Percentiles rank a stretch among this genome's conserved stretches.
Conservation (phyloP, 768 basidiomycete species). For the Kockovaella imperatae region DNA sequence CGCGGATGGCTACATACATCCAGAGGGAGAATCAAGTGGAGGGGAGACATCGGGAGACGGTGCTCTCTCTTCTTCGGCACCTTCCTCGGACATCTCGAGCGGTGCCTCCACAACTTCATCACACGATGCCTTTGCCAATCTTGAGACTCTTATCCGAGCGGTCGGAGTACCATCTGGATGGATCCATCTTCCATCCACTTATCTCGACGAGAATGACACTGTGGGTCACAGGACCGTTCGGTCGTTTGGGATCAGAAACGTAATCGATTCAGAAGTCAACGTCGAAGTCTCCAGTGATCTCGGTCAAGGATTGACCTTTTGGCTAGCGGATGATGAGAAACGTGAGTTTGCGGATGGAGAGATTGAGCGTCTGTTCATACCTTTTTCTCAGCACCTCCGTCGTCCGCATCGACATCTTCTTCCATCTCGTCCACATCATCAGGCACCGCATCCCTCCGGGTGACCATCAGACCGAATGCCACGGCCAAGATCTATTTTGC, state of each 20-base stretch:
- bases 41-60: background rate
- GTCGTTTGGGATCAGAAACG: conserved; percentile 26
- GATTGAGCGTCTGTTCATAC: too few species aligned
- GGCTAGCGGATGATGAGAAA: conserved; percentile 29
- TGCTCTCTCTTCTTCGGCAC: background rate
- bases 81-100: conserved; percentile 3
- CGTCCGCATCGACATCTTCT: conserved; percentile 24
- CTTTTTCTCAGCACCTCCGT: background rate
- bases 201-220: conserved; percentile 21
- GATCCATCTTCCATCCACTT: conserved; percentile 37
- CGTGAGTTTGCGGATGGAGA: conserved; percentile 15
- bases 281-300: conserved; percentile 28
- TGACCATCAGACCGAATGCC: conserved; percentile 15
- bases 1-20: conserved; percentile 22
- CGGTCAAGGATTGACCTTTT: conserved; percentile 22
- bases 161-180: conserved; percentile 36
- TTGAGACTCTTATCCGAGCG: conserved; percentile 13
- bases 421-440: conserved; percentile 14
- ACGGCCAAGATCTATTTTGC: conserved; percentile 24
- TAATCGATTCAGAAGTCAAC: conserved; percentile 12
- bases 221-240: conserved; percentile 20
- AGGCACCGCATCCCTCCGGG: conserved; percentile 8
- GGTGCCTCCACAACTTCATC: background rate
- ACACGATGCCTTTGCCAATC: background rate
- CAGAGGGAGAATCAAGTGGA: background rate